These are phyloP conservation scores for Stygiomarasmius scandens DNA, from an alignment of 1,284 basidiomycete genomes.

Conservation along the genomic window DNA sequence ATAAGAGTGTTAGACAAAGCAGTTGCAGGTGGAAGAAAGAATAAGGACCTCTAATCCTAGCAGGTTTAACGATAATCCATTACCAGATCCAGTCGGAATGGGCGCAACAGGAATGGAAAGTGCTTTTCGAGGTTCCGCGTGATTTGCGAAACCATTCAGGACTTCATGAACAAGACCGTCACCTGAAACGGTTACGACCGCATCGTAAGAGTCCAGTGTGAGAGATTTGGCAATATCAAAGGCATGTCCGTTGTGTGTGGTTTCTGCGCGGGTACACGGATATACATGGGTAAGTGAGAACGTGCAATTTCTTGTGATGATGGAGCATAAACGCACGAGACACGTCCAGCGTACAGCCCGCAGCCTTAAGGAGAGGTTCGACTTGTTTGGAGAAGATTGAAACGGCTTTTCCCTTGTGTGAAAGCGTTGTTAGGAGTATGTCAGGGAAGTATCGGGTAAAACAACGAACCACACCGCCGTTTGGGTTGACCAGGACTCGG, in stretches of 20 bases:
- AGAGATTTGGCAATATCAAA: slow-evolving; percentile 68
- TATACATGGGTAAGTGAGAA: slow-evolving; percentile 9
- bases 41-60: slow-evolving; percentile 60
- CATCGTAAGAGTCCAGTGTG: slow-evolving; percentile 66
- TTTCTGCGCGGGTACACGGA: slow-evolving; percentile 51
- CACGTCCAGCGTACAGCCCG: slow-evolving; percentile 68
- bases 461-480: slow-evolving; percentile 69
- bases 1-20: slow-evolving; percentile 5
- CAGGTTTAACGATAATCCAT: slow-evolving; percentile 78
- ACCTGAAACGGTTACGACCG: slow-evolving; percentile 83
- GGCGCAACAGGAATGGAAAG: slow-evolving; percentile 81
- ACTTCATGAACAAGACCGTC: slow-evolving; percentile 92
- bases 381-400: slow-evolving; percentile 67
- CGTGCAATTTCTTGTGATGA: not conserved
- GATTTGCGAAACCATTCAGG: slow-evolving; percentile 87
- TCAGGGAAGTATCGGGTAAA: not conserved
- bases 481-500: slow-evolving; percentile 86
- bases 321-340: slow-evolving; percentile 43
- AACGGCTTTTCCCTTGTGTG: slow-evolving; percentile 72
- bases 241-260: slow-evolving; percentile 76
- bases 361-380: slow-evolving; percentile 80
- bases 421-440: not conserved
- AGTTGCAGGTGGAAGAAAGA: not conserved
- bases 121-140: slow-evolving; percentile 70
- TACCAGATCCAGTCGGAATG: slow-evolving; percentile 88